These are phyloP conservation scores for Capronia epimyces DNA, from an alignment of 2,329 filamentous ascomycete genomes.

Conservation along the genomic window DNA sequence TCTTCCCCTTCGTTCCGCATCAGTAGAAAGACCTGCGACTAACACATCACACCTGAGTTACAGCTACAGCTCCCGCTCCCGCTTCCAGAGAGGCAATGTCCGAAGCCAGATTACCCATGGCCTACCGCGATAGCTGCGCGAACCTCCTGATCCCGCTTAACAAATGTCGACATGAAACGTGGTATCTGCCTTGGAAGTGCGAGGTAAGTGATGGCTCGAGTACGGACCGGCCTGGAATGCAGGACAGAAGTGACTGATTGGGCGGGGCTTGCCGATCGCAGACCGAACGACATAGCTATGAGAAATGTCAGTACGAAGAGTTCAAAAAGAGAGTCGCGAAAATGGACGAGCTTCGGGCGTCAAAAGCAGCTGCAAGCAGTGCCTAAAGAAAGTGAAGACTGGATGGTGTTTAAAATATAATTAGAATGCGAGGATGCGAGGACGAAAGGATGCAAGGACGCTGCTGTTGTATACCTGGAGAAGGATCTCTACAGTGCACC, in stretches of 20 bases:
- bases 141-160: slow-evolving; percentile 93
- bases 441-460: no score
- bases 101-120: slow-evolving; percentile 76
- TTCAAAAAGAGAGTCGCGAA: slow-evolving; percentile 98
- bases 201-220: slow-evolving; percentile 57
- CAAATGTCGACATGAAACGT: slow-evolving; percentile 84
- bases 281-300: slow-evolving; percentile 95
- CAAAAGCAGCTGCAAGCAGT: slow-evolving; percentile 47
- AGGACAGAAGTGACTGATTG: slow-evolving; percentile 2
- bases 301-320: slow-evolving; percentile 98
- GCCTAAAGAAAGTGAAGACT: background rate
- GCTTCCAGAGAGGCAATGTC: slow-evolving; percentile 91
- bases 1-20: background rate
- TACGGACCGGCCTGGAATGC: background rate
- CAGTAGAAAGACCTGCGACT: background rate
- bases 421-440: background rate
- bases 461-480: slow-evolving; percentile 3
- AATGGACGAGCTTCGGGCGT: slow-evolving; percentile 91
- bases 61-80: slow-evolving; percentile 20
- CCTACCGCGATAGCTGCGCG: slow-evolving; percentile 93
- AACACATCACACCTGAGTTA: background rate
- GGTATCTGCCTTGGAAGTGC: slow-evolving; percentile 97
- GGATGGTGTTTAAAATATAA: background rate
- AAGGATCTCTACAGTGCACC: background rate
- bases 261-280: slow-evolving; percentile 39